Evolutionary conservation across 2,329 filamentous ascomycete species (phyloP), one percentile per base, ranked within the genome.

Genomic region (Triangularia verruculosa): DNA sequence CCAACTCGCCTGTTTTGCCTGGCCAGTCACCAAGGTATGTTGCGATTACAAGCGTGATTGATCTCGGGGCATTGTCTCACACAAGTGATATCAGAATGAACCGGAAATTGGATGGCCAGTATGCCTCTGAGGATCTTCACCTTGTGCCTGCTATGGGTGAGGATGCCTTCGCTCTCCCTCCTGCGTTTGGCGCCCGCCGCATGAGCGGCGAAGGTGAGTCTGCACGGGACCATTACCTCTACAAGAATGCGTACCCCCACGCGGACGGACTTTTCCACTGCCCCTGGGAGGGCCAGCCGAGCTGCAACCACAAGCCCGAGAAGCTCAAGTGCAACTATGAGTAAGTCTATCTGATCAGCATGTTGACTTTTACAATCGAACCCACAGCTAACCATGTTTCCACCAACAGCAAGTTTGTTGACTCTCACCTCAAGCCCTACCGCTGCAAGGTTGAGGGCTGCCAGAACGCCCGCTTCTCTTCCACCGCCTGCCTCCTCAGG

Each of bases 251-350:
- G 61, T 78, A 79, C 55, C 85, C 88, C 9, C 77, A 83, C 47
- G 76, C 82, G 32, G 92, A 97, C 77, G 93, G 92, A 73, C 86
- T 96, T 64, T 98, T 95, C 80, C 92, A 96, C 80, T 98, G 94
- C 83, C 94, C 94, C 5, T 95, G 90, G 83, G 88, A 90, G 75
- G 89, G 87, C 71, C 83, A 88, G 65, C 63, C 79, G 30, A 81
- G 75, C 73, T 98, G 94, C 85, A 90, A 86, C 77, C 94, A 97
- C 86, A 91, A 91, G 79, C 87, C 93, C 47, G 95, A 96, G 74
- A 95, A 96, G 81, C 90, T 98, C 71, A 97, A 97, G 86, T 97
- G 94, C 88, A 96, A 97, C 80, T 98, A 97, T 75, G 93, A 97
- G 93, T 96, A 89, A 86, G 92, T 32, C 47, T 80, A 24, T 22